Evolutionary conservation across 2,329 filamentous ascomycete genomes (phyloP).

Genomic region (Alternaria sp.): DNA sequence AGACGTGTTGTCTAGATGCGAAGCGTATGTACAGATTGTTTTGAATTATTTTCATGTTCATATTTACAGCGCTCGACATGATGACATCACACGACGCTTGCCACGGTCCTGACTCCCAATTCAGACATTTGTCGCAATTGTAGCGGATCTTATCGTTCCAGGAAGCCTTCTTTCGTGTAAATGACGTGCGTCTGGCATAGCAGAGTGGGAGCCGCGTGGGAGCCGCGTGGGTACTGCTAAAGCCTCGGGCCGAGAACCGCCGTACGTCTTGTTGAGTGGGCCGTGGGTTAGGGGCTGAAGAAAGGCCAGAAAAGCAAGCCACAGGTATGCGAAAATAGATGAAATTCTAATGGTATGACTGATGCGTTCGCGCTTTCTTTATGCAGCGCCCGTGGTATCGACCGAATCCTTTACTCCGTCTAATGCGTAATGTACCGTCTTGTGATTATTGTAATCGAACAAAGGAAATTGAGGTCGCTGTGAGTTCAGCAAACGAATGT

Average conservation of each 20-base stretch:
- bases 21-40: not conserved
- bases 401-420: conserved; percentile 13
- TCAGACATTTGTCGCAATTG: conserved; percentile 2
- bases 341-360: conserved; percentile 5
- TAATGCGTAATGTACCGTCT: conserved; percentile 10
- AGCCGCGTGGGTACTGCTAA: not conserved
- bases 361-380: not conserved
- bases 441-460: conserved; percentile 1
- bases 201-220: conserved; percentile 4
- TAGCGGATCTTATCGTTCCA: not conserved
- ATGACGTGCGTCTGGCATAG: conserved; percentile 12
- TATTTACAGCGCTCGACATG: conserved; percentile 10
- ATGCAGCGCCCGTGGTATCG: conserved; percentile 9
- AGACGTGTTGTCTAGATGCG: not conserved
- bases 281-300: not conserved
- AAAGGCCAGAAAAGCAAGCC: not conserved
- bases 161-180: conserved; percentile 9
- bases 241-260: conserved; percentile 5
- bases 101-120: not conserved
- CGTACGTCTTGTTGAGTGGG: not conserved
- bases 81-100: conserved; percentile 22
- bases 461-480: conserved; percentile 13
- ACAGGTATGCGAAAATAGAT: not conserved
- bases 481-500: not conserved
- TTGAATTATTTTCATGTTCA: not conserved